A percentile compares a stretch with the other conserved stretches of the same genome.
These are phyloP conservation scores for Lepiota brunneoincarnata DNA, from an alignment of 768 basidiomycete genomes.

Conservation along the genomic window DNA sequence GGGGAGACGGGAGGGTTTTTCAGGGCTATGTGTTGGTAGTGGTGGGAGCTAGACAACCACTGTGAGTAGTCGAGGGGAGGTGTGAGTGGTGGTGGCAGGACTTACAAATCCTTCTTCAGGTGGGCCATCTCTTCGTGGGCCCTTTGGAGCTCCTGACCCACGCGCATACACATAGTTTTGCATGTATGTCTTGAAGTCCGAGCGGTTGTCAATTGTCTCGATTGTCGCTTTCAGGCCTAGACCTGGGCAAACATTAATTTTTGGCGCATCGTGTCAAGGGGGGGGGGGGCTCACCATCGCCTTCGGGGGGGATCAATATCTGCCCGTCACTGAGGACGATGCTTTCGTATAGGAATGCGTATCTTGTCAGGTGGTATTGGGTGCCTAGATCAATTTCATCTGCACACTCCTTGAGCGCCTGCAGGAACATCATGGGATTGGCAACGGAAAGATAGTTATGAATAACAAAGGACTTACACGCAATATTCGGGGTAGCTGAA, in stretches of 20 bases:
- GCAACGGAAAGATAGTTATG: not conserved
- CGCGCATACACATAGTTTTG: slow-evolving; percentile 95
- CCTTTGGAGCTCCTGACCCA: slow-evolving; percentile 53
- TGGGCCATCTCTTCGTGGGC: slow-evolving; percentile 87
- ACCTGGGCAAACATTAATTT: slow-evolving; percentile 23
- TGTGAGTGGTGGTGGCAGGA: slow-evolving; percentile 17
- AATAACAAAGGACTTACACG: slow-evolving; percentile 57
- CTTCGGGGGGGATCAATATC: slow-evolving; percentile 71
- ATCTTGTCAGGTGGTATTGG: slow-evolving; percentile 94
- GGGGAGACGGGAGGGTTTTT: slow-evolving; percentile 20
- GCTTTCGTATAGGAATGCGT: slow-evolving; percentile 92
- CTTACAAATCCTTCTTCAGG: slow-evolving; percentile 91
- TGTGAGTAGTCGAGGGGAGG: slow-evolving; percentile 8
- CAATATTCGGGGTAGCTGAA: slow-evolving; percentile 90
- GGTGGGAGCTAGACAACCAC: slow-evolving; percentile 54
- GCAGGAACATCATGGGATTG: slow-evolving; percentile 8
- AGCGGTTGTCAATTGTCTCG: slow-evolving; percentile 90
- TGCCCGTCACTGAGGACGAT: slow-evolving; percentile 87
- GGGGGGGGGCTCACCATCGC: slow-evolving; percentile 53
- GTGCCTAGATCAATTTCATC: slow-evolving; percentile 98
- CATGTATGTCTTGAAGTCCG: slow-evolving; percentile 96
- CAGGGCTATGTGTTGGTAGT: slow-evolving; percentile 38
- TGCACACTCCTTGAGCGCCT: slow-evolving; percentile 92
- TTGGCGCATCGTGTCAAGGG: not conserved
- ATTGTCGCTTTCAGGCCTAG: slow-evolving; percentile 82